Percentiles rank a stretch among this genome's conserved stretches.
These are phyloP conservation scores for Cutaneotrichosporon sp. DNA, from an alignment of 1,284 basidiomycete species.

Conservation along the genomic window DNA sequence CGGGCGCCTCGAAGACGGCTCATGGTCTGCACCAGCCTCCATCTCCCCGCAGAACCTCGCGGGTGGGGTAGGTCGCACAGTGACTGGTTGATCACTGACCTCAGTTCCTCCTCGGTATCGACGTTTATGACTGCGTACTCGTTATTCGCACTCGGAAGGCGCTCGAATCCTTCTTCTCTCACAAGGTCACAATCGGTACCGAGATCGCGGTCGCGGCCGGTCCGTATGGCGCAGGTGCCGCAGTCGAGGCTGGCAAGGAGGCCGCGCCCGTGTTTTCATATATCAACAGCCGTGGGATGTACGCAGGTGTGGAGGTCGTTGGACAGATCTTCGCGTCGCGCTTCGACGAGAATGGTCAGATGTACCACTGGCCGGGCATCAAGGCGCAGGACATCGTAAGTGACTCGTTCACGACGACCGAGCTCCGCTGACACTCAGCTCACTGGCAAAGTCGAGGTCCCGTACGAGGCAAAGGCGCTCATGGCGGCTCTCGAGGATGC, in stretches of 20 bases:
- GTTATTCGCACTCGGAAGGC: slow-evolving; percentile 52
- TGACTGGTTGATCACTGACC: no score
- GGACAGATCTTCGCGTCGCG: slow-evolving; percentile 51
- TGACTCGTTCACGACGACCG: not conserved
- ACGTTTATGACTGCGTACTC: slow-evolving; percentile 51
- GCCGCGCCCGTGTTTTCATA: slow-evolving; percentile 49
- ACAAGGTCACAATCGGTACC: slow-evolving; percentile 53
- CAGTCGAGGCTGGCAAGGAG: slow-evolving; percentile 51
- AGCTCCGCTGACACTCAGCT: slow-evolving; percentile 28
- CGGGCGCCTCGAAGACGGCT: slow-evolving; percentile 48
- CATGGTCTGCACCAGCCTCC: slow-evolving; percentile 53
- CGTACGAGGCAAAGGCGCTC: slow-evolving; percentile 49
- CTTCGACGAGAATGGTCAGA: slow-evolving; percentile 46
- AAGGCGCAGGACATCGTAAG: slow-evolving; percentile 49
- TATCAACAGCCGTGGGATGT: slow-evolving; percentile 48
- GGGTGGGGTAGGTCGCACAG: slow-evolving; percentile 36
- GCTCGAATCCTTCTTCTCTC: slow-evolving; percentile 52
- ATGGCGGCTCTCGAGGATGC: slow-evolving; percentile 52
- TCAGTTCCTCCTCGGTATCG: slow-evolving; percentile 48
- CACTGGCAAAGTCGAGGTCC: slow-evolving; percentile 49
- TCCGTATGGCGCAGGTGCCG: slow-evolving; percentile 53
- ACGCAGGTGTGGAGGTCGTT: slow-evolving; percentile 51
- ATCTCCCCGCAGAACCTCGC: slow-evolving; percentile 54
- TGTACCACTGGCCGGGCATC: slow-evolving; percentile 50
- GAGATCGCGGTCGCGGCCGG: slow-evolving; percentile 54